These are phyloP conservation scores for Umbelopsis sp. DNA, from an alignment of 192 early-diverging fungal species.

Conservation along the genomic window DNA sequence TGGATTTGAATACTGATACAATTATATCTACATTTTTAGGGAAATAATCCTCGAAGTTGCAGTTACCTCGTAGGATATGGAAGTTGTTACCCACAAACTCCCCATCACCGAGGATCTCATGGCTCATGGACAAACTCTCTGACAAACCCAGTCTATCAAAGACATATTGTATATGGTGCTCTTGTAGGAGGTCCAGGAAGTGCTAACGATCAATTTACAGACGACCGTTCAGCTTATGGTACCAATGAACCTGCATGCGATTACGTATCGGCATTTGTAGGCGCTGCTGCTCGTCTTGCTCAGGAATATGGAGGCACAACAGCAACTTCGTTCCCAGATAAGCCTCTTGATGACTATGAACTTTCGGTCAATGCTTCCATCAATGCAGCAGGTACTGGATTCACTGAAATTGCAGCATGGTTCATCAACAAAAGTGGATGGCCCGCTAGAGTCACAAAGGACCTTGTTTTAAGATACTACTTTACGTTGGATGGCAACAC, in stretches of 20 bases:
- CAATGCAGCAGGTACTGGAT: conserved; percentile 1
- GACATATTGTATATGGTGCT: conserved; percentile 8
- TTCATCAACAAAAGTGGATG: conserved; percentile 11
- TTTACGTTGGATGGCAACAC: not conserved
- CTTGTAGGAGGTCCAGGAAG: not conserved
- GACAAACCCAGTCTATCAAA: not conserved
- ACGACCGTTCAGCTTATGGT: not conserved
- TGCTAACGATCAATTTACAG: conserved; percentile 9
- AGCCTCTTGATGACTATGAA: conserved; percentile 8
- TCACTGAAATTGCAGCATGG: conserved; percentile 10
- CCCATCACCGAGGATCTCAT: conserved; percentile 2
- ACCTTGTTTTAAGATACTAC: not conserved
- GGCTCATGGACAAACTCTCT: not conserved
- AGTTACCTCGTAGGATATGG: conserved; percentile 7
- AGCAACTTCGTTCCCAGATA: conserved; percentile 3
- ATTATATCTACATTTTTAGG: not conserved
- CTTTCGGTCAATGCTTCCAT: conserved; percentile 3
- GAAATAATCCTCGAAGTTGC: conserved; percentile 5
- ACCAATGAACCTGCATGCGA: conserved; percentile 4
- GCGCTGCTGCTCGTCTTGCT: conserved; percentile 4
- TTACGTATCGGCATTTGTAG: conserved; percentile 1
- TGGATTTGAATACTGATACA: not conserved
- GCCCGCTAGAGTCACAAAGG: conserved; percentile 2
- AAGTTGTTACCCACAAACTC: conserved; percentile 1
- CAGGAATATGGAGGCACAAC: conserved; percentile 4